Evolutionary conservation across 2,329 filamentous ascomycete species (phyloP).

Genomic region (Pyrenophora tritici-repentis): DNA sequence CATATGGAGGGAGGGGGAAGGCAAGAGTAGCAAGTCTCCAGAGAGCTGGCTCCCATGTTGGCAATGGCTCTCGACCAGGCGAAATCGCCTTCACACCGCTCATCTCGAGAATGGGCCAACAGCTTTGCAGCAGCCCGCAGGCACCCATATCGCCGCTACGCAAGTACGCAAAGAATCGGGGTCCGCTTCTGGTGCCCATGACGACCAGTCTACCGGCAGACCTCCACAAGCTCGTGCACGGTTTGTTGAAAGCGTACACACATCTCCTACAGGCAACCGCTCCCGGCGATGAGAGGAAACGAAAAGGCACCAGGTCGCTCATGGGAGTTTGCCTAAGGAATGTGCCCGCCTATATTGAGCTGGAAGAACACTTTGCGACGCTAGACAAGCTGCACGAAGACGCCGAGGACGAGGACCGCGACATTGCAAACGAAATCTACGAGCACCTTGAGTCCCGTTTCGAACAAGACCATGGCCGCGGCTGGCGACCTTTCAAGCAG

Average conservation of each 20-base stretch:
- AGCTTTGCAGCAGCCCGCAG: conserved; percentile 39
- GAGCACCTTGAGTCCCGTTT: conserved; percentile 46
- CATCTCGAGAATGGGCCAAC: conserved; percentile 35
- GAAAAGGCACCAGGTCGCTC: conserved; percentile 46
- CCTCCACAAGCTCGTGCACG: conserved; percentile 37
- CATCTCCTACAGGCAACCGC: conserved; percentile 44
- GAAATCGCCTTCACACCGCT: conserved; percentile 45
- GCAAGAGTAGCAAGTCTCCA: conserved; percentile 21
- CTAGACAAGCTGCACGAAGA: conserved; percentile 37
- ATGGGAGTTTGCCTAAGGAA: conserved; percentile 47
- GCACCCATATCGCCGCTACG: conserved; percentile 34
- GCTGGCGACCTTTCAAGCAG: conserved; percentile 49
- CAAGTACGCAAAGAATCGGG: conserved; percentile 27
- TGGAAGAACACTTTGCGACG: conserved; percentile 46
- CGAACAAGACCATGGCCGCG: conserved; percentile 38
- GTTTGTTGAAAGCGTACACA: conserved; percentile 39
- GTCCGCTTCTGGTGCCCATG: conserved; percentile 28
- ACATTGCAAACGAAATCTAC: conserved; percentile 48
- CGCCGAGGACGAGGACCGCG: conserved; percentile 39
- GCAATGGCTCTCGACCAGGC: conserved; percentile 30
- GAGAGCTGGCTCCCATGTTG: background rate
- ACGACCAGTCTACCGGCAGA: conserved; percentile 30
- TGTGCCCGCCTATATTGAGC: conserved; percentile 49
- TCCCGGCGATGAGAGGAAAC: conserved; percentile 22
- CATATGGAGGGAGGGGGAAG: conserved; percentile 37